Conservation (phyloP, 2,329 filamentous ascomycete species). For the Dactylellina cionopaga region DNA sequence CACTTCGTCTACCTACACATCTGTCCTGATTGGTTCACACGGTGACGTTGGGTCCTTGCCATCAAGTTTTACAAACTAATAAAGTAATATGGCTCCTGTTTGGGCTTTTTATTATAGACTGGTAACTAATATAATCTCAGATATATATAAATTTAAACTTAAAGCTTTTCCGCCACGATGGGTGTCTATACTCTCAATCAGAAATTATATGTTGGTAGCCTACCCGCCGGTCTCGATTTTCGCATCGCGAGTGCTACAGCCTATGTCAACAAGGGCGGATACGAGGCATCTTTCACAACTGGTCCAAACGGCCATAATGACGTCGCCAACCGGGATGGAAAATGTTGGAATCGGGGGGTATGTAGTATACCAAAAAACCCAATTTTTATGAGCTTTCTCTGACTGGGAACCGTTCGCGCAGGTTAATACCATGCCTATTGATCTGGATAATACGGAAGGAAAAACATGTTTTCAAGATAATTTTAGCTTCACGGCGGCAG, state of each 20-base stretch:
- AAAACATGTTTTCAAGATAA: neutral
- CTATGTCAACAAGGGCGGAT: neutral
- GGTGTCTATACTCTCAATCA: constrained; percentile 7
- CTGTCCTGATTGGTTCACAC: too few species aligned
- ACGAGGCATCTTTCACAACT: neutral
- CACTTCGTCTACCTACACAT: too few species aligned
- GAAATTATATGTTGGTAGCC: neutral
- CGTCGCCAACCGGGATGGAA: neutral
- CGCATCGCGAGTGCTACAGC: neutral
- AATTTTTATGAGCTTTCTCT: too few species aligned
- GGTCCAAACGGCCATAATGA: too few species aligned
- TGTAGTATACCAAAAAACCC: neutral
- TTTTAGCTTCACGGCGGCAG: neutral
- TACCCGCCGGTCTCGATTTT: neutral
- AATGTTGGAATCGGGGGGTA: neutral
- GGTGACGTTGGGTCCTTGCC: too few species aligned
- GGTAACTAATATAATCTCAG: too few species aligned
- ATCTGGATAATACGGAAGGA: neutral
- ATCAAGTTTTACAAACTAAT: too few species aligned
- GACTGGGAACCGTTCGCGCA: too few species aligned
- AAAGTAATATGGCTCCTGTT: too few species aligned
- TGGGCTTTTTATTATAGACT: too few species aligned
- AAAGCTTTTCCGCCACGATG: too few species aligned
- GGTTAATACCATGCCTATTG: neutral
- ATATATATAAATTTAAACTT: too few species aligned